Base-by-base conservation (phyloP, 2,329 filamentous ascomycete genomes). In the Colletotrichum orbiculare region DNA sequence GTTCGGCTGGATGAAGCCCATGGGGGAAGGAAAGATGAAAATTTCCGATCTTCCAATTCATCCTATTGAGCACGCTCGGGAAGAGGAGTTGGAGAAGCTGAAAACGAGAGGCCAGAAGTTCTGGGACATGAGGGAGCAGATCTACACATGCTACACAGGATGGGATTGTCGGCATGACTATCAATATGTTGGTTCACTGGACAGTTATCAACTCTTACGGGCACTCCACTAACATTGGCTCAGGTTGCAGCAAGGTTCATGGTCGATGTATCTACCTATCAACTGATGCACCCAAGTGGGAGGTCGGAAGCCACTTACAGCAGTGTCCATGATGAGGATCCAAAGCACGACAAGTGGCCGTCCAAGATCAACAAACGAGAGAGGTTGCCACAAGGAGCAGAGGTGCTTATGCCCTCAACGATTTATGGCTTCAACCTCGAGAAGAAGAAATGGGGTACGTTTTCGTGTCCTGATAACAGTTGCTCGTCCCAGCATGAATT, bases 381-480 rank as follows among this genome's bases (percentile, higher is more conserved):
- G 11, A 43, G 43, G 2, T 11, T 61, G 4, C 42, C 42, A 6
- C 8, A n/a, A 3, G 43, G 15, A 6, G 17, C n/a, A 8, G 17
- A 47, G 0, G n/a, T 61, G 42, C 15, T 54, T 0, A 9, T 54
- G 4, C 58, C 35, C 2, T 34, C 48, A 5, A 41, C 33, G 8
- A 41, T 38, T 0, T 39, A 61, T 13, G 50, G 50, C 0, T 61
- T 48, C 50, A 37, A 41, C 13, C 47, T 59, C 3, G 10, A 49
- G 4, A 35, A 58, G 4, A 63, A 59, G 41, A 59, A 48, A 11
- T 63, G 60, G 47, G 17, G 47, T 59, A 17, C 41, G n/a, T 3
- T 4, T 10, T 38, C 1, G 5, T 11, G 4, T 2, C 15, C 6
- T 4, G 42, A 4, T 33, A 17, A 17, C 15, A 2, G 15, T 17